phyloP scores from a whole-genome alignment of 768 basidiomycete genomes.

The Boletus pseudo-olivaceus region DNA sequence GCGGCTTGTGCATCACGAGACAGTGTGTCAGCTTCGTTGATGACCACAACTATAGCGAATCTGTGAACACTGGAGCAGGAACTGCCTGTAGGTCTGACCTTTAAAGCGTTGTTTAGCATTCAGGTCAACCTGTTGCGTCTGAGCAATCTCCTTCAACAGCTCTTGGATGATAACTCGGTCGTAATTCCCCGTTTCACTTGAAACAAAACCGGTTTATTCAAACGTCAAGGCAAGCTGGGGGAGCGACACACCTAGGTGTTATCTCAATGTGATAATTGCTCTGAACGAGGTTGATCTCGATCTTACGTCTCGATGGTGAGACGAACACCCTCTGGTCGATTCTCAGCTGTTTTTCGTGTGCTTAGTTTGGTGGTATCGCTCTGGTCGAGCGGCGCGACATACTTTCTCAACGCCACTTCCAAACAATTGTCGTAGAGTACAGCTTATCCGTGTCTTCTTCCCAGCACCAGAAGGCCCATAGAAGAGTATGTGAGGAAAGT shows the following conservation, averaged over 20 bases:
- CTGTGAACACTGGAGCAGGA: background rate
- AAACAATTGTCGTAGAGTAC: conserved; percentile 84
- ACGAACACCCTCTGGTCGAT: conserved; percentile 97
- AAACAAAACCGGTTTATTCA: conserved; percentile 1
- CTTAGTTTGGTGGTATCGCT: background rate
- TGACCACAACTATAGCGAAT: conserved; percentile 74
- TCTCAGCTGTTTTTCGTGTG: conserved; percentile 68
- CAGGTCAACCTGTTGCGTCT: conserved; percentile 97
- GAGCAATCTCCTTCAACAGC: conserved; percentile 95
- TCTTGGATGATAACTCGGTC: conserved; percentile 96
- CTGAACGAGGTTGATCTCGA: conserved; percentile 96
- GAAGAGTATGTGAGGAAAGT: conserved; percentile 97
- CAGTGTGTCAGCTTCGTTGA: conserved; percentile 95
- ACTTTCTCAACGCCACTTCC: conserved; percentile 93
- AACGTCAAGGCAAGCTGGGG: background rate
- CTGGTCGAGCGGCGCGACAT: conserved; percentile 12
- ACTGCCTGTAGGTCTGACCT: conserved; percentile 45
- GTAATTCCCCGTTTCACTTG: conserved; percentile 92
- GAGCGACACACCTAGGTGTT: conserved; percentile 75
- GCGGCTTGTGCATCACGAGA: conserved; percentile 97
- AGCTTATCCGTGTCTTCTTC: conserved; percentile 95
- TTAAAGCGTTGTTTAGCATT: conserved; percentile 96
- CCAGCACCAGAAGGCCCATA: conserved; percentile 97
- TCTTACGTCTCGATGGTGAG: conserved; percentile 88
- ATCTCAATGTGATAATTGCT: conserved; percentile 98